These are phyloP conservation scores for Tulasnella sp. DNA, from an alignment of 768 basidiomycete genomes.

Conservation along the genomic window DNA sequence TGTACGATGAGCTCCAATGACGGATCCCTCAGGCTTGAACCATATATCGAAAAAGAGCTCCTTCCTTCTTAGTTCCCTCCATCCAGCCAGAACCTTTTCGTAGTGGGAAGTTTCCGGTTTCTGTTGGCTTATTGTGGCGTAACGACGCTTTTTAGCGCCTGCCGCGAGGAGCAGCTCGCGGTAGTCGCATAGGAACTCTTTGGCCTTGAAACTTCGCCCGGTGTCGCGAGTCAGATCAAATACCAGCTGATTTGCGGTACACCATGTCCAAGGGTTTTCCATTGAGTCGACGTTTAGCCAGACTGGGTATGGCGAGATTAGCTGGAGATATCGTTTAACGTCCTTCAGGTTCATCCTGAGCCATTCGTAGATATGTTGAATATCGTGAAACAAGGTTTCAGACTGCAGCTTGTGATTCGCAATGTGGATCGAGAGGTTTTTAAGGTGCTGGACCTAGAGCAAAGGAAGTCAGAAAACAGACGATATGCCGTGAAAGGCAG, in stretches of 20 bases:
- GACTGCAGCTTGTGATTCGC: not conserved
- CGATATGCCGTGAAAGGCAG: too few relatives aligned
- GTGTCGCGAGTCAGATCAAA: not conserved
- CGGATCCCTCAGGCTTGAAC: not conserved
- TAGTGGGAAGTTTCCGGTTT: not conserved
- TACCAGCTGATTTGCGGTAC: not conserved
- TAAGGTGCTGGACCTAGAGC: not conserved
- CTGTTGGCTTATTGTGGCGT: not conserved
- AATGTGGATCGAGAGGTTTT: not conserved
- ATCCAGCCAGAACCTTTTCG: not conserved
- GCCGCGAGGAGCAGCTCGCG: not conserved
- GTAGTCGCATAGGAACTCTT: not conserved
- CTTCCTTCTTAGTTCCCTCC: not conserved
- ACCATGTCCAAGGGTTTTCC: not conserved
- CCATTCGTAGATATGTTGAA: constrained; percentile 7
- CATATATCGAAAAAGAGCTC: constrained; percentile 2
- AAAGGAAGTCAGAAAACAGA: not conserved
- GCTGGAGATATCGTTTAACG: not conserved
- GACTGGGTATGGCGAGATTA: not conserved
- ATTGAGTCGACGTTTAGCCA: constrained; percentile 1
- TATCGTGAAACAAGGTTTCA: not conserved
- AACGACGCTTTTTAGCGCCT: constrained; percentile 7
- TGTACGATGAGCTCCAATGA: constrained; percentile 8
- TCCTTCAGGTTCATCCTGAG: not conserved
- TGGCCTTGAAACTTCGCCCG: not conserved